These are phyloP conservation scores for Emergomyces pasteurianus DNA, from an alignment of 2,329 filamentous ascomycete genomes.

Conservation along the genomic window DNA sequence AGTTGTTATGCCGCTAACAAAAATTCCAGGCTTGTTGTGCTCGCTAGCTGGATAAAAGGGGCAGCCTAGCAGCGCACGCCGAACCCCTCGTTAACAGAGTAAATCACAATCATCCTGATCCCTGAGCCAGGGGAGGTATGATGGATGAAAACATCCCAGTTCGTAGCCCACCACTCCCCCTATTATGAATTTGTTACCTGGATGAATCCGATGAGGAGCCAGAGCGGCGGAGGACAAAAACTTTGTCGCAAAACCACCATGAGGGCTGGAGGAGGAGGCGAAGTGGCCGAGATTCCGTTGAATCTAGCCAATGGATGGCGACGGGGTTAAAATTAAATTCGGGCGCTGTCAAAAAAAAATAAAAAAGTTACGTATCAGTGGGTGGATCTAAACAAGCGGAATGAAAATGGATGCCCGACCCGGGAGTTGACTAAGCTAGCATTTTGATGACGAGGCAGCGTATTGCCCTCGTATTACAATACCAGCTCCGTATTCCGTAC, in stretches of 20 bases:
- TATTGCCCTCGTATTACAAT: background rate
- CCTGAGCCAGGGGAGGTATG: background rate
- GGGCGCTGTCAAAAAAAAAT: background rate
- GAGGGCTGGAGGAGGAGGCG: background rate
- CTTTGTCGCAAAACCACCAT: background rate
- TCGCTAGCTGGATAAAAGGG: background rate
- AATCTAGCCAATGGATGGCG: background rate
- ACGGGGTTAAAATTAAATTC: background rate
- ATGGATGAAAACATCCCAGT: too few relatives aligned
- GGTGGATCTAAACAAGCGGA: background rate
- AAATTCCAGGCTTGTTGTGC: background rate
- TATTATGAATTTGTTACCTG: background rate
- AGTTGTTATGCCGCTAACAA: background rate
- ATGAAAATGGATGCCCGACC: background rate
- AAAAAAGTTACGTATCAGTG: background rate
- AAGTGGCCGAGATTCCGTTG: background rate
- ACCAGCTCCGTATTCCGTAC: background rate
- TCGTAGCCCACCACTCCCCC: too few relatives aligned
- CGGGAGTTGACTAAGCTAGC: background rate
- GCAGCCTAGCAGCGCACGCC: background rate
- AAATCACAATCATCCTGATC: background rate
- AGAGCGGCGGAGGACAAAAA: background rate
- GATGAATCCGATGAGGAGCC: background rate
- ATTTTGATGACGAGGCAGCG: background rate
- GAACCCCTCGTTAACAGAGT: background rate